phyloP scores from a whole-genome alignment of 2,329 filamentous ascomycete genomes.

The Juglanconis oblonga region DNA sequence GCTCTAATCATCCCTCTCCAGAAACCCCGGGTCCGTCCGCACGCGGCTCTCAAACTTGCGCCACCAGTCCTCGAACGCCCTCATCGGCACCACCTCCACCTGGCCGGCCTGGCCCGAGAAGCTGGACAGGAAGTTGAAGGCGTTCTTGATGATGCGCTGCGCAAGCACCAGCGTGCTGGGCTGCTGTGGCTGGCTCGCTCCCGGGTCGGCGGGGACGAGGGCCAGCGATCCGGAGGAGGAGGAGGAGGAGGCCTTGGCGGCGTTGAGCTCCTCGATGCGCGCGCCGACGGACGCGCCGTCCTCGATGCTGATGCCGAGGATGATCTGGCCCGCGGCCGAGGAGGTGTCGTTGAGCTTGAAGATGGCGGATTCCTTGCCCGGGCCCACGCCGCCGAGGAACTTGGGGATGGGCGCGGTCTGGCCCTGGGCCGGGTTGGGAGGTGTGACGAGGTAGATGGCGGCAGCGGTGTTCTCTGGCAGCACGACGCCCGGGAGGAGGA shows the following conservation, averaged over 20 bases:
- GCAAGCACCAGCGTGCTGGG: slow-evolving; percentile 76
- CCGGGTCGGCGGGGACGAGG: slow-evolving; percentile 25
- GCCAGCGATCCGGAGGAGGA: slow-evolving; percentile 17
- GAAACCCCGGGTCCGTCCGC: slow-evolving; percentile 80
- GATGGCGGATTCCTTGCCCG: slow-evolving; percentile 87
- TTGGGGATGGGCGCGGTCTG: slow-evolving; percentile 59
- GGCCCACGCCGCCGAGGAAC: slow-evolving; percentile 84
- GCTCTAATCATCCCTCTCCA: slow-evolving; percentile 58
- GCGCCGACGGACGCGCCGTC: slow-evolving; percentile 67
- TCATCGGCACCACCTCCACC: slow-evolving; percentile 86
- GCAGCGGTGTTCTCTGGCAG: slow-evolving; percentile 77
- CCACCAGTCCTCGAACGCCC: slow-evolving; percentile 98
- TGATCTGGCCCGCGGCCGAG: slow-evolving; percentile 46
- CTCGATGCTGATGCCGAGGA: slow-evolving; percentile 82
- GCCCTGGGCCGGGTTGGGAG: slow-evolving; percentile 32
- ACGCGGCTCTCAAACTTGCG: slow-evolving; percentile 88
- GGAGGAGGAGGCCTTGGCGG: slow-evolving; percentile 29
- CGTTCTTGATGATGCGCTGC: slow-evolving; percentile 92
- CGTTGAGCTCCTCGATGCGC: slow-evolving; percentile 61
- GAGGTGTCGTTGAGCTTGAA: slow-evolving; percentile 64
- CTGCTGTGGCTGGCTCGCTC: slow-evolving; percentile 26
- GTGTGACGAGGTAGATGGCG: slow-evolving; percentile 79
- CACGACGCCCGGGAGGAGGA: slow-evolving; percentile 74
- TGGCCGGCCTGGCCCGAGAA: slow-evolving; percentile 66
- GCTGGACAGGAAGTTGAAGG: slow-evolving; percentile 91